Conservation (phyloP, 176 grass and related monocot species). For the Lolium perenne region DNA sequence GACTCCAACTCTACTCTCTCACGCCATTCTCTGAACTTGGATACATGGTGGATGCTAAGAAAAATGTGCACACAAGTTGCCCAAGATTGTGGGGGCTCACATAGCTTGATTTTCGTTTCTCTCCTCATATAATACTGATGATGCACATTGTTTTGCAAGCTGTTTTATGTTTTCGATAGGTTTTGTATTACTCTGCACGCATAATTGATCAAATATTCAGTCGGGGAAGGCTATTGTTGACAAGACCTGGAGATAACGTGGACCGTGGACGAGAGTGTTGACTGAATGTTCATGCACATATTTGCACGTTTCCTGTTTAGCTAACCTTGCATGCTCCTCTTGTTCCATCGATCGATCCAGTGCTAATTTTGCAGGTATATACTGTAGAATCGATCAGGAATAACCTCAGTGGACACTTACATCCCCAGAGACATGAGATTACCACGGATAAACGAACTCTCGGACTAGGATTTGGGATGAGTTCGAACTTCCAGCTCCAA, state of each 20-base stretch:
- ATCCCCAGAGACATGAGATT: background rate
- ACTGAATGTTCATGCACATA: background rate
- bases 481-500: background rate
- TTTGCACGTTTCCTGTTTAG: background rate
- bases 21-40: conserved; percentile 48
- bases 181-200: background rate
- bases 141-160: conserved; percentile 22
- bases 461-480: background rate
- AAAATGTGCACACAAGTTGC: conserved; percentile 43
- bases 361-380: background rate
- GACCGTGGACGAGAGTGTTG: background rate
- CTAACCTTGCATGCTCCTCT: background rate
- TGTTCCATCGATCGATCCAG: background rate
- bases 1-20: conserved; percentile 56
- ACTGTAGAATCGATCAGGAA: background rate
- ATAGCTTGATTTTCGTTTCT: conserved; percentile 14
- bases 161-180: background rate
- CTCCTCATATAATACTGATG: background rate
- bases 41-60: background rate
- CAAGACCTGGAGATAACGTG: background rate
- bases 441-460: background rate
- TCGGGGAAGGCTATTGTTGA: background rate
- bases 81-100: conserved; percentile 21
- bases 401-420: background rate
- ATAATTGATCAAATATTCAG: background rate